Percentiles rank a stretch among this genome's conserved stretches.
These are phyloP conservation scores for Arabidopsis hybrid DNA, from an alignment of 441 rosid species.

Conservation along the genomic window DNA sequence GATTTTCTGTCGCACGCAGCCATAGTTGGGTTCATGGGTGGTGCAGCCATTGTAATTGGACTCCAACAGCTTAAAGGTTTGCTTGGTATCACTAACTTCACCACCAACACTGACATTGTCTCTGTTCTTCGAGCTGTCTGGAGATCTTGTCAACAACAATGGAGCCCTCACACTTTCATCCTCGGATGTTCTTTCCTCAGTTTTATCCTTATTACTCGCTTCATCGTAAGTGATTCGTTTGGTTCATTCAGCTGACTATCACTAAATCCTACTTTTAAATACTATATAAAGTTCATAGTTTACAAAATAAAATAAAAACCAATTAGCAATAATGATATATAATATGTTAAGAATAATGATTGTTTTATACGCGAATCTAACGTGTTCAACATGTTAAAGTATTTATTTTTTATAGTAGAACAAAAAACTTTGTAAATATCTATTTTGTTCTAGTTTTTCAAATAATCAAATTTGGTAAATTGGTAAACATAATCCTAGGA, in stretches of 20 bases:
- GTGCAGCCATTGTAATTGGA: conserved; percentile 91
- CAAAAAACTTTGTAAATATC: neutral
- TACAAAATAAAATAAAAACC: no score
- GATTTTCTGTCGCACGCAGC: conserved; percentile 88
- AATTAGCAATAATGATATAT: neutral
- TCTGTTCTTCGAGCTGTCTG: conserved; percentile 77
- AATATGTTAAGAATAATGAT: neutral
- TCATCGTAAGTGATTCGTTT: conserved; percentile 58
- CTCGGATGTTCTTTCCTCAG: conserved; percentile 46
- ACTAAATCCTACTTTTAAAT: neutral
- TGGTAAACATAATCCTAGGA: neutral
- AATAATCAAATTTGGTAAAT: neutral
- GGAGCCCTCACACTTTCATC: conserved; percentile 48
- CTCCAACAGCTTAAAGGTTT: conserved; percentile 93
- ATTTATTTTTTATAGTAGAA: neutral
- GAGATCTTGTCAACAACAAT: conserved; percentile 69
- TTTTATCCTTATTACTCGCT: conserved; percentile 73
- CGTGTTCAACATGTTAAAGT: neutral
- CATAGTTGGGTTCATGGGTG: conserved; percentile 91
- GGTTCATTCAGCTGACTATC: neutral
- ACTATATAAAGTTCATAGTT: neutral
- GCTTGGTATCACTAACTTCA: conserved; percentile 74
- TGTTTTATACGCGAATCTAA: no score
- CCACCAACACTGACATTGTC: conserved; percentile 77
- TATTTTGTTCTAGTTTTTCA: neutral